Evolutionary conservation across 2,329 filamentous ascomycete genomes (phyloP).

Genomic region (Macrophomina phaseolina): DNA sequence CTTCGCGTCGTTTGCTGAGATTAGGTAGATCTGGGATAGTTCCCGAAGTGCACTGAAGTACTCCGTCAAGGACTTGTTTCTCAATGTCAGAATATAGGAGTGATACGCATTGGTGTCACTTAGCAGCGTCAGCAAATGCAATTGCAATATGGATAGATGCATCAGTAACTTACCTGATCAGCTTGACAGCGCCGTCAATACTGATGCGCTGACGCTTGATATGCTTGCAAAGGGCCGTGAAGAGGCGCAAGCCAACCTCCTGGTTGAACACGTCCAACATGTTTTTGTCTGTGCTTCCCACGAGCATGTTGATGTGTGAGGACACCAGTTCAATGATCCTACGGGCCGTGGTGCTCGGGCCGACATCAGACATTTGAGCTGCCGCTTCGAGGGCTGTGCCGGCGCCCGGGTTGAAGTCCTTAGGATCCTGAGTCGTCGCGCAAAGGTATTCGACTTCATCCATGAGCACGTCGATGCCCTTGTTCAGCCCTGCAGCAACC

Average conservation of each 20-base stretch:
- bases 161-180: conserved; percentile 67
- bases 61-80: conserved; percentile 80
- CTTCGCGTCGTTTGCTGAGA: conserved; percentile 84
- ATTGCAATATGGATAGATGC: not conserved
- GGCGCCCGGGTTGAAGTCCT: conserved; percentile 82
- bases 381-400: conserved; percentile 40
- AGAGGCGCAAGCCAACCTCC: conserved; percentile 92
- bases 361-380: conserved; percentile 60
- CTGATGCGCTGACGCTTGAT: conserved; percentile 94
- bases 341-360: conserved; percentile 78
- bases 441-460: conserved; percentile 96
- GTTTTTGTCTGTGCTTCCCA: conserved; percentile 94
- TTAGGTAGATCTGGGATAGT: conserved; percentile 92
- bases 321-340: conserved; percentile 85
- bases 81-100: conserved; percentile 78
- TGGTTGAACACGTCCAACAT: conserved; percentile 99
- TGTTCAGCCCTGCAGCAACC: conserved; percentile 93
- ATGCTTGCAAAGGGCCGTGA: conserved; percentile 93
- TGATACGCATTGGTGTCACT: conserved; percentile 97
- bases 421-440: conserved; percentile 81
- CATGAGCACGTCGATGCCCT: conserved; percentile 97
- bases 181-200: conserved; percentile 84
- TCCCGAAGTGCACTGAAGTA: conserved; percentile 94
- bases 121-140: conserved; percentile 9
- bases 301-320: conserved; percentile 89